These are phyloP conservation scores for Stagonosporopsis chrysanthemi DNA, from an alignment of 2,329 filamentous ascomycete genomes.

Conservation along the genomic window DNA sequence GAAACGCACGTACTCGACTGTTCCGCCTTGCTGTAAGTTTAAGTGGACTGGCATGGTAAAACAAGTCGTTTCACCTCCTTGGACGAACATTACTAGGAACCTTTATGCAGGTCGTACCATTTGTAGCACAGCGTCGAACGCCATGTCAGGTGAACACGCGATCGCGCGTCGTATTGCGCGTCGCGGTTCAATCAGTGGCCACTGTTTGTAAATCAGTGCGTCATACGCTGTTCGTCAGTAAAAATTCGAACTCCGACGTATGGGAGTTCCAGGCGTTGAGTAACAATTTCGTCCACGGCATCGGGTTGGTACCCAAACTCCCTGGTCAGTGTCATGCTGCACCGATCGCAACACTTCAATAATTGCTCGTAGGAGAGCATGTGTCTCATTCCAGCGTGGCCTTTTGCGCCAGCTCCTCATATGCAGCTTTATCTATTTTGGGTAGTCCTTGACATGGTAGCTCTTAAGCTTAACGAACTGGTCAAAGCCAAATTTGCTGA, in stretches of 20 bases:
- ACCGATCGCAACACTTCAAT: not conserved
- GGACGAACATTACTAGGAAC: slow-evolving; percentile 12
- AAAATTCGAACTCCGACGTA: not conserved
- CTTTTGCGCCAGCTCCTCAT: slow-evolving; percentile 18
- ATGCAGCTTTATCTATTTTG: slow-evolving; percentile 54
- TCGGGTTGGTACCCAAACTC: too few species aligned
- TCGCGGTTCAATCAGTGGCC: not conserved
- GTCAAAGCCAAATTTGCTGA: slow-evolving; percentile 91
- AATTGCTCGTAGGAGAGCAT: not conserved
- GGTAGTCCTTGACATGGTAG: slow-evolving; percentile 86
- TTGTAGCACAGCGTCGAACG: slow-evolving; percentile 21
- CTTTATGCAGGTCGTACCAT: slow-evolving; percentile 10
- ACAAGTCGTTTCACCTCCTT: slow-evolving; percentile 32
- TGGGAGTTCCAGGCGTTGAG: not conserved
- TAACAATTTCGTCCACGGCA: too few species aligned
- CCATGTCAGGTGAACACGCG: slow-evolving; percentile 35
- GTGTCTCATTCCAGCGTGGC: slow-evolving; percentile 20
- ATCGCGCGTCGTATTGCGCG: too few species aligned
- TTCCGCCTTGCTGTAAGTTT: slow-evolving; percentile 28
- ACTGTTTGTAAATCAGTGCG: not conserved
- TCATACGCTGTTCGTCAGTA: not conserved
- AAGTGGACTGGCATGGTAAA: slow-evolving; percentile 30
- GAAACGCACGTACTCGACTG: slow-evolving; percentile 29
- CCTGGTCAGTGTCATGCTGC: not conserved
- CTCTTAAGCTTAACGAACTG: slow-evolving; percentile 97